Conservation (phyloP, 768 basidiomycete species). For the Suillus lakei region DNA sequence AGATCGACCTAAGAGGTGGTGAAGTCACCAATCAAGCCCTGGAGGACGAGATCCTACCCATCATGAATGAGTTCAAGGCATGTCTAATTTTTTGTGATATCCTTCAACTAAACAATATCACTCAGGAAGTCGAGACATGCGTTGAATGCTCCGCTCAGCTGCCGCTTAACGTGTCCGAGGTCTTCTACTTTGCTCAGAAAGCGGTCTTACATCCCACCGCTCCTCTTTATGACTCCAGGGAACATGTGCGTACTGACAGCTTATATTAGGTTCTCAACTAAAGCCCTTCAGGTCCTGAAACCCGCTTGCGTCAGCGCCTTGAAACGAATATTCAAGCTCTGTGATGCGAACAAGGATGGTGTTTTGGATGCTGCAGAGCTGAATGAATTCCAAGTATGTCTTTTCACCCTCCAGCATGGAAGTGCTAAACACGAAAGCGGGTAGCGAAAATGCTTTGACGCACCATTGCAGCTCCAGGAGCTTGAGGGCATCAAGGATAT, state of each 20-base stretch:
- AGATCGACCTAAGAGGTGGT: conserved; percentile 94
- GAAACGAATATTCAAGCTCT: conserved; percentile 93
- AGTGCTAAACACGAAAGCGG: conserved; percentile 12
- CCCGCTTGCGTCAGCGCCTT: conserved; percentile 89
- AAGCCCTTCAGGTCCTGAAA: conserved; percentile 75
- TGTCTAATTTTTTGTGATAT: conserved; percentile 18
- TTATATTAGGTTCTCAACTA: conserved; percentile 16
- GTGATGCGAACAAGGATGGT: conserved; percentile 94
- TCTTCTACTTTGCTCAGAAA: conserved; percentile 98
- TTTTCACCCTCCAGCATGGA: background rate
- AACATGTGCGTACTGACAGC: conserved; percentile 68
- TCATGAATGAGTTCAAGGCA: conserved; percentile 99
- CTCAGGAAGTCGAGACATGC: conserved; percentile 96
- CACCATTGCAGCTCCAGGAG: conserved; percentile 90
- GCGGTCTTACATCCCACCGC: conserved; percentile 97
- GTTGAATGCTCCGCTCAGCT: conserved; percentile 95
- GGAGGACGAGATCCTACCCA: conserved; percentile 93
- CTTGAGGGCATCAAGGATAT: conserved; percentile 95
- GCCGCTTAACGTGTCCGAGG: conserved; percentile 92
- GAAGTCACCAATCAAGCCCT: conserved; percentile 93
- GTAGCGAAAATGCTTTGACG: conserved; percentile 93
- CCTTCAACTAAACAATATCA: conserved; percentile 12
- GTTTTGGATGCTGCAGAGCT: conserved; percentile 88
- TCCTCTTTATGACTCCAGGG: conserved; percentile 93
- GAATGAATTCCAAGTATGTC: conserved; percentile 92